phyloP scores from a whole-genome alignment of 139 green algal species.

The Diplosphaera chodatii region DNA sequence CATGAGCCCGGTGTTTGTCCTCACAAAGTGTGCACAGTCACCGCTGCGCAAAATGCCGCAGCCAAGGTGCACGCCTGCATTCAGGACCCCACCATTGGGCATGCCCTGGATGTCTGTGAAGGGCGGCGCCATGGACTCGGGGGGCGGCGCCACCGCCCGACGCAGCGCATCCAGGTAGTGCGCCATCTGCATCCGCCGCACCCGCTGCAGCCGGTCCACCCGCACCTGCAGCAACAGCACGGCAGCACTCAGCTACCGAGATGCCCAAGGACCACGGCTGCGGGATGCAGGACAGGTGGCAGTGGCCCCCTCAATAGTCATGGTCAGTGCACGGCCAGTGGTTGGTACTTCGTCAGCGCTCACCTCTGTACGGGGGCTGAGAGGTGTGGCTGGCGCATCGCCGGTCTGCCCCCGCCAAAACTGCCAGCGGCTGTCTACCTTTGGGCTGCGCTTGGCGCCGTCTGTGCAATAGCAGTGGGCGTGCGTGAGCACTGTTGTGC shows the following conservation, averaged over 20 bases:
- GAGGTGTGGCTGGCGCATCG: background rate
- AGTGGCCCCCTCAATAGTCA: too few species aligned
- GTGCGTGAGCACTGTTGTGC: too few species aligned
- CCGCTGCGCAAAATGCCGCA: too few species aligned
- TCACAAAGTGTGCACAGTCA: too few species aligned
- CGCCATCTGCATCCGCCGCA: background rate
- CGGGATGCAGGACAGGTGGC: too few species aligned
- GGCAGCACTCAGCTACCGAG: too few species aligned
- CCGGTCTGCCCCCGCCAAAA: background rate
- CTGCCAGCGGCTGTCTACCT: background rate
- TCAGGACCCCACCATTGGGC: too few species aligned
- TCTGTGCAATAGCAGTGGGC: background rate
- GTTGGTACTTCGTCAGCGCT: too few species aligned
- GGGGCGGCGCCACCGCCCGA: background rate
- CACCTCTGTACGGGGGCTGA: background rate
- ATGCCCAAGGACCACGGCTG: too few species aligned
- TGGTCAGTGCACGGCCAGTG: too few species aligned
- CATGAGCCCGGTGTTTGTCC: too few species aligned
- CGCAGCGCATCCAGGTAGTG: background rate
- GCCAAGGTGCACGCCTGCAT: too few species aligned
- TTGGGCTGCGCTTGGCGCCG: background rate
- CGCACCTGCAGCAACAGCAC: background rate
- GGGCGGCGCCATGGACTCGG: background rate
- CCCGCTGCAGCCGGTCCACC: background rate
- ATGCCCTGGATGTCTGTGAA: background rate